Conservation (phyloP, 2,329 filamentous ascomycete genomes). For the Fusarium bactridioides region DNA sequence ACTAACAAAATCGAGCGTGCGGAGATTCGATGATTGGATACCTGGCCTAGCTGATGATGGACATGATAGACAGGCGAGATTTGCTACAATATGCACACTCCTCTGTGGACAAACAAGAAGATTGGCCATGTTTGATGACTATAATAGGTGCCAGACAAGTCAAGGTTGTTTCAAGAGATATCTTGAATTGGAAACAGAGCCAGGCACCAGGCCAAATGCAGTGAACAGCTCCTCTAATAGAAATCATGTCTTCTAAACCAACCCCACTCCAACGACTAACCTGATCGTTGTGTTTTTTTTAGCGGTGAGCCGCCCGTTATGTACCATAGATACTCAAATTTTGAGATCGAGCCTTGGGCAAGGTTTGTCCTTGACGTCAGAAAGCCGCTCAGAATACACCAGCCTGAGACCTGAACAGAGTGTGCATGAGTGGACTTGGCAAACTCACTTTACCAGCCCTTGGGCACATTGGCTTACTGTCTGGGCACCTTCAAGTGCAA, state of each 20-base stretch:
- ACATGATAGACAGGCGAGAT: not conserved
- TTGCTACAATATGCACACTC: slow-evolving; percentile 27
- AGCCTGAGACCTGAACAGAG: not conserved
- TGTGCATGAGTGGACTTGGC: not conserved
- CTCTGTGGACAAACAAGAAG: slow-evolving; percentile 1
- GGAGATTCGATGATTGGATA: slow-evolving; percentile 15
- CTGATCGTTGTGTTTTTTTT: slow-evolving; percentile 8
- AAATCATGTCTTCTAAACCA: slow-evolving; percentile 1
- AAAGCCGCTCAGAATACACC: not conserved
- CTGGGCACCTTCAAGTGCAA: not conserved
- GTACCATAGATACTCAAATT: not conserved
- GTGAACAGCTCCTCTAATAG: slow-evolving; percentile 3
- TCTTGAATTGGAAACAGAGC: slow-evolving; percentile 26
- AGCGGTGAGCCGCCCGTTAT: slow-evolving; percentile 32
- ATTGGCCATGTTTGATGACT: slow-evolving; percentile 3
- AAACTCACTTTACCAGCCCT: not conserved
- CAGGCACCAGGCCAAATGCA: slow-evolving; percentile 2
- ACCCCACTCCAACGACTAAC: slow-evolving; percentile 1
- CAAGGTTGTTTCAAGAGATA: slow-evolving; percentile 7
- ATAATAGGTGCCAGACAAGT: slow-evolving; percentile 1
- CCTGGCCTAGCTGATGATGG: not conserved
- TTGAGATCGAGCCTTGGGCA: not conserved
- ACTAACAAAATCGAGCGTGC: slow-evolving; percentile 25
- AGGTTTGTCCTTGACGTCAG: slow-evolving; percentile 11
- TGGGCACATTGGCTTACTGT: not conserved